Conservation (phyloP, 2,329 filamentous ascomycete species). For the Trichoderma harzianum region DNA sequence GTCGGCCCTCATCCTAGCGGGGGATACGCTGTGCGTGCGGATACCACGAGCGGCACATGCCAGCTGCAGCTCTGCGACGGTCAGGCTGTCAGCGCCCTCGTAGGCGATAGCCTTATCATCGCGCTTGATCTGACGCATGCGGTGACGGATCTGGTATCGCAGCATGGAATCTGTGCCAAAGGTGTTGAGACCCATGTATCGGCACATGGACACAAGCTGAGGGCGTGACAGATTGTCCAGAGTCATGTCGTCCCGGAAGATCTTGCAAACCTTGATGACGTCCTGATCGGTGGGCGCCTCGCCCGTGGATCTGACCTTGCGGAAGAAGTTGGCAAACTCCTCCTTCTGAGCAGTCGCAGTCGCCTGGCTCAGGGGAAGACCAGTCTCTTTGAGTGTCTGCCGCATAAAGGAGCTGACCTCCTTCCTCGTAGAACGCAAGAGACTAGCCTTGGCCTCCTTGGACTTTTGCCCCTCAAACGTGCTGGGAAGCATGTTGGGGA, state of each 20-base stretch:
- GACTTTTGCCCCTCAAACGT: conserved; percentile 92
- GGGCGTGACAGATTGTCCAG: conserved; percentile 95
- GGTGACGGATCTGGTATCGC: conserved; percentile 92
- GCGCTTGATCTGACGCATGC: conserved; percentile 98
- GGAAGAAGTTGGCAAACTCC: conserved; percentile 95
- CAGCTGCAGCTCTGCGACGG: conserved; percentile 88
- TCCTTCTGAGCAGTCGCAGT: conserved; percentile 87
- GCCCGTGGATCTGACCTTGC: conserved; percentile 87
- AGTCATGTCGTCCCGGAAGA: conserved; percentile 96
- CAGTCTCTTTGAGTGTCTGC: conserved; percentile 87
- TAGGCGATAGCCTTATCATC: conserved; percentile 93
- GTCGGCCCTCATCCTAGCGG: conserved; percentile 82
- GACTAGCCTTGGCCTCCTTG: conserved; percentile 82
- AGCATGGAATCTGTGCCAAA: conserved; percentile 98
- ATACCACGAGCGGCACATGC: conserved; percentile 90
- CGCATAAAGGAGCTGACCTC: conserved; percentile 90
- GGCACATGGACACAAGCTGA: conserved; percentile 95
- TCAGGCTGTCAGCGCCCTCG: conserved; percentile 88
- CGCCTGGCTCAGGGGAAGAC: conserved; percentile 77
- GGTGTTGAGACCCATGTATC: conserved; percentile 95
- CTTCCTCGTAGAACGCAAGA: conserved; percentile 80
- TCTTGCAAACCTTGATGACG: conserved; percentile 98
- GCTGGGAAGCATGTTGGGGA: conserved; percentile 95
- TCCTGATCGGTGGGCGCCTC: conserved; percentile 85
- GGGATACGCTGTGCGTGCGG: conserved; percentile 87